phyloP scores from a whole-genome alignment of 768 basidiomycete genomes.

The Podaxis rugospora region DNA sequence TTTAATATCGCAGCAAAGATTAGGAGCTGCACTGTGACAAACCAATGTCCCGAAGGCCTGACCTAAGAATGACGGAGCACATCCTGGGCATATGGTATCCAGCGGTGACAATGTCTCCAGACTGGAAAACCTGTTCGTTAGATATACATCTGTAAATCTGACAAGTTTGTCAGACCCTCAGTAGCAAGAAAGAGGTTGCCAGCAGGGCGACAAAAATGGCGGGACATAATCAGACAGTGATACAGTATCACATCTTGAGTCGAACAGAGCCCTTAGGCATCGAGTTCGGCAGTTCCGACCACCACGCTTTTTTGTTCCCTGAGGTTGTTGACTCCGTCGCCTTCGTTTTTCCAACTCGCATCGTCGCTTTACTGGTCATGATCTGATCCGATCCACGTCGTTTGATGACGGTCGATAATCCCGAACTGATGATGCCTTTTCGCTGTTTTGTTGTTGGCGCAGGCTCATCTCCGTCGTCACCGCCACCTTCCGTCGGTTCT shows the following conservation, averaged over 20 bases:
- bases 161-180: not conserved
- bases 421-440: slow-evolving; percentile 63
- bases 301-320: not conserved
- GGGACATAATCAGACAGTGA: not conserved
- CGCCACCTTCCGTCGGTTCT: slow-evolving; percentile 11
- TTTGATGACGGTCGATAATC: slow-evolving; percentile 47
- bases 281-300: not conserved
- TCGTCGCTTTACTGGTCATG: not conserved
- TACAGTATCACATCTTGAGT: not conserved
- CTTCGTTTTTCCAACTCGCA: not conserved
- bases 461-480: slow-evolving; percentile 10
- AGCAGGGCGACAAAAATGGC: not conserved
- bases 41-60: no score
- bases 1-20: no score
- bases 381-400: slow-evolving; percentile 15
- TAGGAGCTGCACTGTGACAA: no score
- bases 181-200: not conserved
- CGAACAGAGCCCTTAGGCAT: not conserved
- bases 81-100: no score
- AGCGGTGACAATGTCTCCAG: no score
- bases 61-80: no score
- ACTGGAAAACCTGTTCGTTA: no score
- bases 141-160: not conserved
- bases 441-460: slow-evolving; percentile 15
- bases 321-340: not conserved